Evolutionary conservation across 1,284 basidiomycete genomes (phyloP), one percentile per base, ranked within the genome.

Genomic region (Vanrija humicola): DNA sequence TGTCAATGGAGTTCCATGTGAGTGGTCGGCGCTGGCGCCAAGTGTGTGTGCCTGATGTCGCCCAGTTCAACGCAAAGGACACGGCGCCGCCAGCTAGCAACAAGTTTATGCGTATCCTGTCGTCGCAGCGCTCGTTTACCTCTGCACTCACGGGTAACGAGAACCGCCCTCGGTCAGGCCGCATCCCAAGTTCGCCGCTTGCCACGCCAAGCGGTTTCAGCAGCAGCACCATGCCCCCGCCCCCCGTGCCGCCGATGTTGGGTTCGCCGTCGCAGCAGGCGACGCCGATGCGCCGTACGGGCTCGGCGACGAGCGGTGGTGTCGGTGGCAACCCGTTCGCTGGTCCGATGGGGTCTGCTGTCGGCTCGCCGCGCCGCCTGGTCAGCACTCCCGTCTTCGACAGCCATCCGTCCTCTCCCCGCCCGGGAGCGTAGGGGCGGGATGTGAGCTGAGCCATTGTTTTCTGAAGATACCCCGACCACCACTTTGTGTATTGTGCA

Each of bases 1-100:
- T 94, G 60, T 88, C 88, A 14, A 81, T 94, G 18, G 91, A 95
- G 73, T 95, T 92, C 79, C 88, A 91, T 80, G 89, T 89, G 55
- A 63, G 68, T 18, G 9, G 8, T 8, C 23, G 5, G 28, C 10
- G 6, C 6, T 7, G 7, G 28, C 6, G 28, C 7, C 28, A 12
- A 23, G 21, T 80, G 89, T 89, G 68, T 18, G 9, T 14, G 34
- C 5, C 1, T 18, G 25, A 26, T 18, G 38, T 16, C 23, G 29
- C 6, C 28, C 29, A 12, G 9, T 47, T 18, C 23, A 49, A 26
- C 28, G 26, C 25, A 6, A 15, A n/a, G 21, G 43, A 43, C 28
- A 45, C 50, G 5, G 7, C 45, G 3, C 39, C 45, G 3, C 39
- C 21, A 6, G 26, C 39, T 19, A 12, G 34, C 34, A 40, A 28